Base-by-base conservation (phyloP, 345 rosid genomes). In the Tarenaya hassleriana region DNA sequence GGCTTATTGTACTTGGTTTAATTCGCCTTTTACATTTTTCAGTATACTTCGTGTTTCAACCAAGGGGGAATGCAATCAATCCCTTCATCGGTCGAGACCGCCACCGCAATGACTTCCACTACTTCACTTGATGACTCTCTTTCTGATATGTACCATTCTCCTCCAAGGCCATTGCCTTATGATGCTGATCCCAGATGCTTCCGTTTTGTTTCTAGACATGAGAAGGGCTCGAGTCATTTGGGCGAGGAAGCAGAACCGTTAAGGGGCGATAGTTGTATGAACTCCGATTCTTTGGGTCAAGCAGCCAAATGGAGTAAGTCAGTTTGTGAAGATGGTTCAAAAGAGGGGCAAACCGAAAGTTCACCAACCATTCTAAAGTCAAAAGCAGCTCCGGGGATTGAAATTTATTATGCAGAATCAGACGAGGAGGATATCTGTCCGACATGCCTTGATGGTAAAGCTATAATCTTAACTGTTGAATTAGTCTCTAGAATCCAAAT, bases 351-450 rank as follows among this genome's bases (percentile, higher is more conserved):
- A 51, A 49, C 61, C 3, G 80, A 72, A 81, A 75, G 81, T 61
- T 77, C 79, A n/a, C 56, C 72, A 21, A 73, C 80, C 16, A 7
- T 47, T 53, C 51, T 11, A 47, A 70, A 75, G 3, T 73, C 82
- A 29, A 81, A 81, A 69, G 51, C 67, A 45, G 27, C 64, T 16
- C 34, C 54, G 2, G 83, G 84, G 57, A 47, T 74, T n/a, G 88
- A 77, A 43, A 45, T 56, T 45, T 55, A 75, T 56, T 83, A 82
- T 62, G 61, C 79, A 27, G 67, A 77, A 11, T 61, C 88, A 12
- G 96, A 88, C 48, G 94, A 92, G 2, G 98, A 87, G 58, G 98
- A 92, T 67, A 71, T 79, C 62, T 92, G 96, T 52, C 98, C 96
- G 34, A 92, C 98, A 34, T 92, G 98, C 68, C 96, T 92, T 54